phyloP scores from a whole-genome alignment of 2,329 filamentous ascomycete genomes.

The Xylariales sp. region DNA sequence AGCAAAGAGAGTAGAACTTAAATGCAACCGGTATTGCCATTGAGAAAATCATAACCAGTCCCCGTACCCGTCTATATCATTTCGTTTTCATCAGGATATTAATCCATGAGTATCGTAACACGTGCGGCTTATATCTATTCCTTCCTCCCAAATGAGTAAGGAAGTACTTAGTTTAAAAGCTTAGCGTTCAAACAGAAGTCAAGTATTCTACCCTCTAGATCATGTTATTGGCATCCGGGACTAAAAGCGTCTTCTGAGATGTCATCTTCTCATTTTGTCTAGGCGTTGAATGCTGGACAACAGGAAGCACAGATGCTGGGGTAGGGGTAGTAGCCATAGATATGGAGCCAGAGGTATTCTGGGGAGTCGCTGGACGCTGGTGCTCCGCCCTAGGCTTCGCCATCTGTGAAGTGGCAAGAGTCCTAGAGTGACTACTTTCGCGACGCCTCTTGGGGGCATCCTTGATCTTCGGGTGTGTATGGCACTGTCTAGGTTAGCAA shows the following conservation, averaged over 20 bases:
- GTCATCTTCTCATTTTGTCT: slow-evolving; percentile 45
- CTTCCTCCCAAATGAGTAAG: neutral
- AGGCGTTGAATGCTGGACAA: slow-evolving; percentile 45
- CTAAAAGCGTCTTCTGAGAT: slow-evolving; percentile 50
- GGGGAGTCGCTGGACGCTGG: slow-evolving; percentile 57
- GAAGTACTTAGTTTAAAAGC: slow-evolving; percentile 9
- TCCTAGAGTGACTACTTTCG: slow-evolving; percentile 67
- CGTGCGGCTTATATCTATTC: slow-evolving; percentile 40
- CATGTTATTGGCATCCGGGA: slow-evolving; percentile 59
- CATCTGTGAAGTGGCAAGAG: slow-evolving; percentile 56
- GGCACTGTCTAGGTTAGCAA: slow-evolving; percentile 63
- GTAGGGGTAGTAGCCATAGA: slow-evolving; percentile 56
- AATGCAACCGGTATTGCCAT: slow-evolving; percentile 35
- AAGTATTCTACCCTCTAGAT: slow-evolving; percentile 51
- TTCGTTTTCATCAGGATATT: slow-evolving; percentile 41
- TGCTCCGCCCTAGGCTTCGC: slow-evolving; percentile 62
- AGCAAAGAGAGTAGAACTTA: slow-evolving; percentile 34
- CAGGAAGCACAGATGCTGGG: slow-evolving; percentile 46
- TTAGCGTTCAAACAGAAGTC: slow-evolving; percentile 9
- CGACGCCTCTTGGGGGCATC: slow-evolving; percentile 75
- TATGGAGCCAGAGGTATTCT: slow-evolving; percentile 54
- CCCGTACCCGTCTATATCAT: slow-evolving; percentile 47
- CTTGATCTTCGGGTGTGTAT: slow-evolving; percentile 77
- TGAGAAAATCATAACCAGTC: slow-evolving; percentile 33
- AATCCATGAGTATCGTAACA: slow-evolving; percentile 46